Evolutionary conservation across 2,329 filamentous ascomycete genomes (phyloP).

Genomic region (Cladophialophora chaetospira): DNA sequence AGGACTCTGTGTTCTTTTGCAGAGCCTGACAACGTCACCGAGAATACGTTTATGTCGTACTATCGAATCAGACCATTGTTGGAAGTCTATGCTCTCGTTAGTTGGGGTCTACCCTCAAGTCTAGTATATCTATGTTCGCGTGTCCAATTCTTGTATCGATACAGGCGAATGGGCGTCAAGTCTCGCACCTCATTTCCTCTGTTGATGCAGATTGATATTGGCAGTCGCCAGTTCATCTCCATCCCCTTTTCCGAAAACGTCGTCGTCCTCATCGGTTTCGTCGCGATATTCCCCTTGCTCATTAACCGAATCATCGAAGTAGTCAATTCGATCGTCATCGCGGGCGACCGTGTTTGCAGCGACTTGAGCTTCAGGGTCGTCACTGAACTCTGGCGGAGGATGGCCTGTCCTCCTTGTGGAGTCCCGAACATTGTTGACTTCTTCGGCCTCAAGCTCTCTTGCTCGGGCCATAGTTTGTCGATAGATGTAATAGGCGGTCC

Average conservation of each 20-base stretch:
- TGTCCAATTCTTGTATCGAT: not conserved
- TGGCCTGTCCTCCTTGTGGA: conserved; percentile 37
- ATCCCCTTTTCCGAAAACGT: conserved; percentile 44
- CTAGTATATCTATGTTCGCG: not conserved
- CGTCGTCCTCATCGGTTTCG: conserved; percentile 56
- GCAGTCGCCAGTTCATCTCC: conserved; percentile 37
- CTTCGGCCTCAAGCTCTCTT: conserved; percentile 51
- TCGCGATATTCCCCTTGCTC: conserved; percentile 49
- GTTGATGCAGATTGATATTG: conserved; percentile 44
- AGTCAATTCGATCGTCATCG: conserved; percentile 45
- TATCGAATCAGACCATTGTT: too few relatives aligned
- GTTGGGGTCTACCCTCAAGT: not conserved
- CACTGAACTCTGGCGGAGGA: conserved; percentile 32
- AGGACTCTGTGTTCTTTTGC: too few relatives aligned
- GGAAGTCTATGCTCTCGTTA: not conserved
- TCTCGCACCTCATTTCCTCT: conserved; percentile 21
- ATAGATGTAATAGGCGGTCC: conserved; percentile 85
- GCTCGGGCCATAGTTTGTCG: conserved; percentile 56
- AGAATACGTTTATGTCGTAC: too few relatives aligned
- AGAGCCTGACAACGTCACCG: too few relatives aligned
- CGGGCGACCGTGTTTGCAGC: conserved; percentile 44
- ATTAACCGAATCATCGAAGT: conserved; percentile 45
- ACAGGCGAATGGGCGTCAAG: not conserved
- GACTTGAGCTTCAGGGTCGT: conserved; percentile 44
- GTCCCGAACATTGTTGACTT: conserved; percentile 43